Percentiles rank a stretch among this genome's conserved stretches.
phyloP scores from a whole-genome alignment of 371 early-diverging fungal species.

The Rhizomucor miehei region DNA sequence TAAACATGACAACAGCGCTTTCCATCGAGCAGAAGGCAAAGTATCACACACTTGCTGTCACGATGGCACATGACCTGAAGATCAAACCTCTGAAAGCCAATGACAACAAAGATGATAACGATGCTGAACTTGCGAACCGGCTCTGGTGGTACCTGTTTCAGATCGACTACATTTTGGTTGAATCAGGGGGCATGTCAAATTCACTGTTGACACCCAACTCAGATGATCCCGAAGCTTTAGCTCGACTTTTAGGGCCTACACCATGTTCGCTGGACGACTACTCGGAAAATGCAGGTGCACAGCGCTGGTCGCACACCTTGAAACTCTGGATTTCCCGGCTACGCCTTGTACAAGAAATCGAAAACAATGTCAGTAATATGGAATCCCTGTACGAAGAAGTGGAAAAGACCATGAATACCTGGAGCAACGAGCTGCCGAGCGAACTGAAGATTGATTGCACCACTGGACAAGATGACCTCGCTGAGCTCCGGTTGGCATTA shows the following conservation, averaged over 20 bases:
- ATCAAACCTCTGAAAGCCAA: slow-evolving; percentile 11
- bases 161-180: slow-evolving; percentile 27
- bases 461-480: slow-evolving; percentile 8
- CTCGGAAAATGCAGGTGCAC: slow-evolving; percentile 19
- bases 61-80: slow-evolving; percentile 20
- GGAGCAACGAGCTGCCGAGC: slow-evolving; percentile 14
- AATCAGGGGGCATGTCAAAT: slow-evolving; percentile 21
- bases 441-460: slow-evolving; percentile 10
- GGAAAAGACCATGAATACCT: slow-evolving; percentile 4
- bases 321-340: slow-evolving; percentile 27
- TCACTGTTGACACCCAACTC: slow-evolving; percentile 24
- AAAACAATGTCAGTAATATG: slow-evolving; percentile 10
- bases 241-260: slow-evolving; percentile 12
- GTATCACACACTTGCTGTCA: slow-evolving; percentile 26
- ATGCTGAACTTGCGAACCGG: slow-evolving; percentile 19
- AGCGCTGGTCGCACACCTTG: slow-evolving; percentile 23
- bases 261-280: slow-evolving; percentile 28
- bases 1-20: slow-evolving; percentile 22
- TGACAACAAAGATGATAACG: slow-evolving; percentile 3
- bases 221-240: slow-evolving; percentile 22
- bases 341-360: slow-evolving; percentile 17
- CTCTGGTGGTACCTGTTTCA: slow-evolving; percentile 36
- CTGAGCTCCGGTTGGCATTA: slow-evolving; percentile 16
- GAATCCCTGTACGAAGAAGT: slow-evolving; percentile 14
- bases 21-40: slow-evolving; percentile 22